Evolutionary conservation across 176 grass and related monocot genomes (phyloP), one percentile per base, ranked within the genome.

Genomic region (Musa beccarii): DNA sequence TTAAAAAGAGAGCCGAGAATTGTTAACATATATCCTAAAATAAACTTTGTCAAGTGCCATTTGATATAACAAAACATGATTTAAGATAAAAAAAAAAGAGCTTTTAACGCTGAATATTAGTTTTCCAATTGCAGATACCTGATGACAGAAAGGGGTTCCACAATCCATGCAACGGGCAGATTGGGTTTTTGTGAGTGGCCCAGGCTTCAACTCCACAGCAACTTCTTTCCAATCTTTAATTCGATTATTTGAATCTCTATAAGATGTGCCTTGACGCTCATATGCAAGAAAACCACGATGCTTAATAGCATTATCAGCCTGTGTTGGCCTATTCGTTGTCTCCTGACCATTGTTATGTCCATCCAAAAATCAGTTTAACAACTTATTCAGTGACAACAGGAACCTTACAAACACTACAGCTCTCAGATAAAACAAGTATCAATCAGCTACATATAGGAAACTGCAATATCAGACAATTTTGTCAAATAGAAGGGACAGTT

Each of bases 111-210:
- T 29, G 28, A 29, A 29, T 29, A 29, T 29, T 29, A 29, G 28
- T 29, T 15, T 68, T 29, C 10, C n/a, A 13, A 21, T 52, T 17
- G 2, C 2, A 23, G 14, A 87, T 73, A 95, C 96, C 90, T 99
- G 96, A 89, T 99, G 96, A 81, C 96, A 99, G 66, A 94, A 99
- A 71, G 96, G 96, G 81, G 96, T 99, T 49, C 96, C 96, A 78
- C 96, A 99, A 77, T 99, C 96, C 96, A 99, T 99, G 80, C 96
- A 99, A 51, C 96, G 91, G 74, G 96, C 96, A 50, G 96, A 94
- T 75, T 99, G 96, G 19, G 96, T 99, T 70, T 89, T 92, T 51
- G 91, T 59, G 26, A 99, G 70, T 53, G 96, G 85, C 51, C 91
- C 96, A 67, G 96, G 96, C 54, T 87, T 86, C 78, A 87, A 86